These are phyloP conservation scores for Melaleuca alternifolia DNA, from an alignment of 345 rosid species.

Conservation along the genomic window DNA sequence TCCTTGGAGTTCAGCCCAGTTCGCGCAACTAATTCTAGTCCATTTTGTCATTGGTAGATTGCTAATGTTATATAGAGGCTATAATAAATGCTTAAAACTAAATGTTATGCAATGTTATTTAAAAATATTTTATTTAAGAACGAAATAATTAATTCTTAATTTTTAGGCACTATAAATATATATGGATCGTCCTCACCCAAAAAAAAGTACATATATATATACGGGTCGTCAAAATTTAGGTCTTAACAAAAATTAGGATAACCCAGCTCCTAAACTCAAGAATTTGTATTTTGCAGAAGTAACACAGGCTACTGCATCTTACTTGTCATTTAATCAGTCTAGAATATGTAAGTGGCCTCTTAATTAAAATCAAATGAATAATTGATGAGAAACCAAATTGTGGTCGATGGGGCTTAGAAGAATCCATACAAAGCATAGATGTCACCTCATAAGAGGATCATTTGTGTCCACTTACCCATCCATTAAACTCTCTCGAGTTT, in stretches of 20 bases:
- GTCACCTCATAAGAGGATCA: background rate
- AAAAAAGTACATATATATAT: background rate
- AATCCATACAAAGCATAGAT: background rate
- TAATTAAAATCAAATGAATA: background rate
- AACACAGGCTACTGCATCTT: background rate
- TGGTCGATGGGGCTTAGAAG: background rate
- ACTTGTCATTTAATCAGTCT: background rate
- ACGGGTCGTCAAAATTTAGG: background rate
- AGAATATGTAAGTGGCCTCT: background rate
- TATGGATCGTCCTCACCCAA: no score
- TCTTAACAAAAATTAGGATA: no score
- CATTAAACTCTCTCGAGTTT: background rate
- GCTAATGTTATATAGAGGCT: no score
- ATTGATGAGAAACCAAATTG: background rate
- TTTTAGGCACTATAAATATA: no score
- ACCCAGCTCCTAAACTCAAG: background rate
- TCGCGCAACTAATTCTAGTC: no score
- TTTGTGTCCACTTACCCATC: rapidly evolving
- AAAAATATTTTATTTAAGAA: no score
- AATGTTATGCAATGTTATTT: no score
- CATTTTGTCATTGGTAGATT: no score
- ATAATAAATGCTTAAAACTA: no score
- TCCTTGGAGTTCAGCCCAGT: no score
- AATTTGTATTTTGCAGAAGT: background rate
- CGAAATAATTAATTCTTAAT: no score